Evolutionary conservation across 768 basidiomycete genomes (phyloP).

Genomic region (Leccinum pellstonianum): DNA sequence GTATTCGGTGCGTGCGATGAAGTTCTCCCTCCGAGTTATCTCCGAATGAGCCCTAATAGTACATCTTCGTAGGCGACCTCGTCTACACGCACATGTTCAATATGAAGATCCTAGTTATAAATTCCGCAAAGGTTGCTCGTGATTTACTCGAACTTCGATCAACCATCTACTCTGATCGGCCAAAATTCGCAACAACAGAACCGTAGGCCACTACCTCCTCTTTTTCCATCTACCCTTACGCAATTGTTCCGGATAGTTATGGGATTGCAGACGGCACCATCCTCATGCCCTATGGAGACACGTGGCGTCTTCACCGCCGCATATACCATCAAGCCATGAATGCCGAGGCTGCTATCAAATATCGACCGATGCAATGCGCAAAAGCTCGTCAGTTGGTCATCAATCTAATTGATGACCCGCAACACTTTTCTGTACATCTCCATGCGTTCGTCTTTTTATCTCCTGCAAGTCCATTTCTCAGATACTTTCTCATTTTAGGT

Average conservation of each 20-base stretch:
- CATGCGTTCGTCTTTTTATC: slow-evolving; percentile 20
- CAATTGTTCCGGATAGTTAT: slow-evolving; percentile 15
- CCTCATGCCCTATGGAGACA: slow-evolving; percentile 38
- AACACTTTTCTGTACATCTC: slow-evolving; percentile 24
- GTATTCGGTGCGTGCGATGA: slow-evolving; percentile 17
- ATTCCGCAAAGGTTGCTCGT: slow-evolving; percentile 25
- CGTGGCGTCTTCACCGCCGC: slow-evolving; percentile 38
- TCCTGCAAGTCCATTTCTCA: background rate
- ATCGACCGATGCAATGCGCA: slow-evolving; percentile 33
- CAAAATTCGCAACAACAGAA: slow-evolving; percentile 23
- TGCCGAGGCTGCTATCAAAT: slow-evolving; percentile 25
- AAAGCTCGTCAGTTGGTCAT: slow-evolving; percentile 34
- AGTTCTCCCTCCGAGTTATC: background rate
- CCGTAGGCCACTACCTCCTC: slow-evolving; percentile 12
- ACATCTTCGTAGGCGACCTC: slow-evolving; percentile 18
- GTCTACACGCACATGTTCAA: slow-evolving; percentile 22
- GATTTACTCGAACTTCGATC: slow-evolving; percentile 32
- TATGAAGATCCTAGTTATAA: slow-evolving; percentile 29
- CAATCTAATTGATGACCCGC: slow-evolving; percentile 31
- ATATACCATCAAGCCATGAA: slow-evolving; percentile 37
- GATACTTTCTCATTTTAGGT: slow-evolving; percentile 16
- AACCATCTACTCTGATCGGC: slow-evolving; percentile 36
- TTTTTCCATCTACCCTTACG: background rate
- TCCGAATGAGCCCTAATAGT: background rate
- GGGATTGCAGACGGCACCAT: slow-evolving; percentile 36